phyloP scores from a whole-genome alignment of 2,329 filamentous ascomycete genomes.

The Ascochyta fabae region DNA sequence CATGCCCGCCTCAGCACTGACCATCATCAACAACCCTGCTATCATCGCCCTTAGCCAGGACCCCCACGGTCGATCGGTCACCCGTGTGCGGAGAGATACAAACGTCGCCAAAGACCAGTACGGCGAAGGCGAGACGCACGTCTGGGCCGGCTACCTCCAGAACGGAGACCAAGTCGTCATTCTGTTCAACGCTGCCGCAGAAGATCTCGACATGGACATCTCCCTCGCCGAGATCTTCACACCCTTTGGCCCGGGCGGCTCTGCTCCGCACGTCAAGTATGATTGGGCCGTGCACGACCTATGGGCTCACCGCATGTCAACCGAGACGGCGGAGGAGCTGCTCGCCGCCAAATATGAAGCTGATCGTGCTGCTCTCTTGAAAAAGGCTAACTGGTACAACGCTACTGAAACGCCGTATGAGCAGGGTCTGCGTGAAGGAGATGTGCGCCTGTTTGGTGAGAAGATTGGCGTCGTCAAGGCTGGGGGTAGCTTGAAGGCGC shows the following conservation, averaged over 20 bases:
- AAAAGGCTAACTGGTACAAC: slow-evolving; percentile 32
- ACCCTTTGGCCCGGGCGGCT: slow-evolving; percentile 31
- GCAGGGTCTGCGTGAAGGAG: slow-evolving; percentile 25
- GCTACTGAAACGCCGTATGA: slow-evolving; percentile 30
- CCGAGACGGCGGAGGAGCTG: slow-evolving; percentile 20
- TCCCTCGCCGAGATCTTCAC: slow-evolving; percentile 34
- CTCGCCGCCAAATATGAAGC: slow-evolving; percentile 17
- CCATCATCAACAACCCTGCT: slow-evolving; percentile 49
- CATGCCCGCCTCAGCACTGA: slow-evolving; percentile 49
- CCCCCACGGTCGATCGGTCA: slow-evolving; percentile 31
- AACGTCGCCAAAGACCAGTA: slow-evolving; percentile 30
- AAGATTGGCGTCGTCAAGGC: slow-evolving; percentile 32
- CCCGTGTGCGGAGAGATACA: slow-evolving; percentile 29
- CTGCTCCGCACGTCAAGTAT: slow-evolving; percentile 31
- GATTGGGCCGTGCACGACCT: slow-evolving; percentile 35
- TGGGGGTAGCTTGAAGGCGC: slow-evolving; percentile 23
- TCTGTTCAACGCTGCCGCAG: slow-evolving; percentile 28
- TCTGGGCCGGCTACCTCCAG: slow-evolving; percentile 31
- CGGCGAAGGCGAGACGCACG: slow-evolving; percentile 34
- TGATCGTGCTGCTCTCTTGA: slow-evolving; percentile 20
- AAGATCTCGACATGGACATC: slow-evolving; percentile 29
- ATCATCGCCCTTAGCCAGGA: slow-evolving; percentile 37
- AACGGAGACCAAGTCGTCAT: slow-evolving; percentile 34
- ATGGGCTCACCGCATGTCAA: slow-evolving; percentile 32
- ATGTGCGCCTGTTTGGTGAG: slow-evolving; percentile 30